phyloP scores from a whole-genome alignment of 352 stramenopile genomes.

The Phytophthora boehmeriae region DNA sequence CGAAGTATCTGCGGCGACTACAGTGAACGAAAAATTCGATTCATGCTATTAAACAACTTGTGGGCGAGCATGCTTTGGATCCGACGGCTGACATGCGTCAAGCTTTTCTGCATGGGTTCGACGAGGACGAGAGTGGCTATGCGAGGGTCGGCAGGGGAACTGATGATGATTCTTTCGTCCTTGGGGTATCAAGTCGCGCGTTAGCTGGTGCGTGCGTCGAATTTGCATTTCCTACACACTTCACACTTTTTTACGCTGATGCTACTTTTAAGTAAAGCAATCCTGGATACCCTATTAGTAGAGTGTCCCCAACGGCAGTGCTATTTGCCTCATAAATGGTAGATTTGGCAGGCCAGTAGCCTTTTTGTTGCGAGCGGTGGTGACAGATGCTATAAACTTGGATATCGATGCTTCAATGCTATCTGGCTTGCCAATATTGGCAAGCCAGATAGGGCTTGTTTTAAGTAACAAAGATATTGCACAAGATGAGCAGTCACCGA shows the following conservation, averaged over 20 bases:
- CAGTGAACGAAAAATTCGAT: constrained; percentile 12
- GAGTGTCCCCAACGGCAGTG: too few relatives aligned
- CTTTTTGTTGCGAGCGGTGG: too few relatives aligned
- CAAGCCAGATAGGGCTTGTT: too few relatives aligned
- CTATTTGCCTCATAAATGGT: too few relatives aligned
- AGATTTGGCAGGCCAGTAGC: too few relatives aligned
- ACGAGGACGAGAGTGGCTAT: constrained; percentile 3
- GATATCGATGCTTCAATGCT: too few relatives aligned
- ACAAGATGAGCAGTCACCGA: too few relatives aligned
- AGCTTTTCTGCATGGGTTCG: constrained; percentile 1
- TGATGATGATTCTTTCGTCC: constrained; percentile 1
- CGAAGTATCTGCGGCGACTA: constrained; percentile 8
- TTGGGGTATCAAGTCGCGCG: constrained; percentile 6
- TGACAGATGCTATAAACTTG: too few relatives aligned
- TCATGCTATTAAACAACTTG: background rate
- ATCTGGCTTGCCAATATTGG: too few relatives aligned
- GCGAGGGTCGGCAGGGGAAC: constrained; percentile 10
- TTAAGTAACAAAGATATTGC: too few relatives aligned
- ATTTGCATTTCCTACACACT: background rate
- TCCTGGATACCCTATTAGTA: too few relatives aligned
- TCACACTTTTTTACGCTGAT: constrained; percentile 8
- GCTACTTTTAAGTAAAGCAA: constrained; percentile 10
- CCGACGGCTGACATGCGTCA: background rate
- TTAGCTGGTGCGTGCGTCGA: constrained; percentile 2
- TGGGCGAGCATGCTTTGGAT: background rate